Evolutionary conservation across 352 stramenopile species (phyloP), one percentile per base, ranked within the genome.

Genomic region (Pythium pyrilobum): DNA sequence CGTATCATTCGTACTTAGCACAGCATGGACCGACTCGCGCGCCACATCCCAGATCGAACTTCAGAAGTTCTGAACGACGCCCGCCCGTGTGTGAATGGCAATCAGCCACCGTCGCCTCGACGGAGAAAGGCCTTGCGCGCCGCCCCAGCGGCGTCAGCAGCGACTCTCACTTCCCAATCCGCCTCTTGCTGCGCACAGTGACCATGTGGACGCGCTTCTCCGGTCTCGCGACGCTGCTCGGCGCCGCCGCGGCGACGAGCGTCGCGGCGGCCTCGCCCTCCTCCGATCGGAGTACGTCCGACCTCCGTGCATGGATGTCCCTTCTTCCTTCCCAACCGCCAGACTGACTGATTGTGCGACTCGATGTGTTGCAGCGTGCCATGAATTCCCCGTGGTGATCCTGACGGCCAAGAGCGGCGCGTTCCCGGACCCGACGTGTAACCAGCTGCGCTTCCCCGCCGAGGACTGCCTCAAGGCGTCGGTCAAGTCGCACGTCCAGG

Each of bases 351-450:
- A 36, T 36, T 36, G 8, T 36, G 8, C 12, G 12, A 16, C 13
- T 38, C 34, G 20, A 2, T 23, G n/a, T 8, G 6, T 10, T 38
- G n/a, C 63, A 77, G 68, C 50, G 6, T 90, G 79, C 54, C 85
- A 85, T 59, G 79, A 88, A 43, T 57, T 90, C 42, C 79, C 79
- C 3, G 65, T 90, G 33, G 70, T 90, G 41, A 68, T 88, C 27
- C 56, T 90, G 40, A 80, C 77, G 53, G 71, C 79, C 29, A 42
- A 75, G 43, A 65, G 70, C 57, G 62, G 59, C 45, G 69, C 63
- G 29, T 85, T 90, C 58, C 81, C 81, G n/a, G 71, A 81, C 28
- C 50, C 70, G 36, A 86, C 71, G 32, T 92, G 81, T 62, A 86
- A 88, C 61, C 77, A 87, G 43, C 58, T 78, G 25, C 77, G 75